Base-by-base conservation (phyloP, 495 filamentous ascomycete genomes). In the Xylaria acuta region DNA sequence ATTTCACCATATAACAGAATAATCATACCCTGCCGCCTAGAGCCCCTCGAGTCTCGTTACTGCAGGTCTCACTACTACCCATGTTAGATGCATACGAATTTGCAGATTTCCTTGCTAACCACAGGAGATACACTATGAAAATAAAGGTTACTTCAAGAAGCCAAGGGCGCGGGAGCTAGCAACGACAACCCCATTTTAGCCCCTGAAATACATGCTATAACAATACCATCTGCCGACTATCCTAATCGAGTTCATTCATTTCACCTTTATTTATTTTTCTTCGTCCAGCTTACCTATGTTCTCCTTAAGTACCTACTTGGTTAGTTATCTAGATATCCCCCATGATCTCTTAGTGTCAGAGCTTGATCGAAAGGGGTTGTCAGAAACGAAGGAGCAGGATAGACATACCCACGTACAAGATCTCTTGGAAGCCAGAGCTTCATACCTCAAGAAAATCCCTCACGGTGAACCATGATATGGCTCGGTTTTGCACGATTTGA, bases 141-240 rank as follows among this genome's bases (percentile, higher is more conserved):
- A 53, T 30, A 66, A 36, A 1, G 64, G 45, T 53, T 51, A 53
- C 64, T 53, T 53, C 25, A 60, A 36, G 20, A 43, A 53, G 45
- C 34, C n/a, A 53, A 67, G 27, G 30, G 64, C 45, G 30, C 64
- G 30, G 43, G 40, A 67, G 64, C 65, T 56, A 67, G 65, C 14
- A 6, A 49, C 25, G n/a, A 67, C 34, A 14, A 41, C 47, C 47
- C 65, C 65, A 54, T 54, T 43, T 18, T 30, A n/a, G 49, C 47
- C 49, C 65, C 65, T 49, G 65, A 67, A 67, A 56, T 67, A 20
- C 49, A 43, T 40, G 49, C 47, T 67, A n/a, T 30, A 38, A 22
- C 34, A 18, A 67, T 67, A 40, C 9, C 27, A 30, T 56, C 49
- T n/a, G 34, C 49, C 49, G 49, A 38, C 64, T 12, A 16, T 34